Conservation (phyloP, 2,329 filamentous ascomycete species). For the Cladophialophora yegresii region DNA sequence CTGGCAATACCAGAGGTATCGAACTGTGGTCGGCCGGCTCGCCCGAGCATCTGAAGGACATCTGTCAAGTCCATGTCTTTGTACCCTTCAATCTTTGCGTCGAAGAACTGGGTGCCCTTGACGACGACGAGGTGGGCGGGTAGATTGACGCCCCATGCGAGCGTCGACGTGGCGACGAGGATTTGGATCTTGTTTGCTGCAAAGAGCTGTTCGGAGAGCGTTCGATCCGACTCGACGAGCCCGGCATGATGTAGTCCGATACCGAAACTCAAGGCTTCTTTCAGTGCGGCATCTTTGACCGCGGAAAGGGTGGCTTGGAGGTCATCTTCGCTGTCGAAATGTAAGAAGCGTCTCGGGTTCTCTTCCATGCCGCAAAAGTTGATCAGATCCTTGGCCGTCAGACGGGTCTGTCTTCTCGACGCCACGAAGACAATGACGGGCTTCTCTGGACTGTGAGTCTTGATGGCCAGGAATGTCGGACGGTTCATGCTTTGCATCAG, state of each 20-base stretch:
- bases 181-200: constrained; percentile 98
- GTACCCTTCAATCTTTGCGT: constrained; percentile 96
- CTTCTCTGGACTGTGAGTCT: constrained; percentile 92
- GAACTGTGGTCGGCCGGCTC: constrained; percentile 93
- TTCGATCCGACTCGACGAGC: constrained; percentile 89
- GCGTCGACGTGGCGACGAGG: constrained; percentile 88
- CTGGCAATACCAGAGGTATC: constrained; percentile 93
- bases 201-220: constrained; percentile 90
- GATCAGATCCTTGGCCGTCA: constrained; percentile 94
- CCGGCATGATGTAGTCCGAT: constrained; percentile 97
- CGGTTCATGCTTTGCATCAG: constrained; percentile 99
- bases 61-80: constrained; percentile 99
- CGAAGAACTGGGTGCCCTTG: constrained; percentile 97
- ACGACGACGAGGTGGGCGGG: constrained; percentile 96
- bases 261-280: constrained; percentile 93
- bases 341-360: constrained; percentile 87
- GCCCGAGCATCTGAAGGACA: constrained; percentile 95
- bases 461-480: constrained; percentile 93
- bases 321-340: constrained; percentile 86
- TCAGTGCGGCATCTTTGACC: constrained; percentile 89
- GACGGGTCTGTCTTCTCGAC: constrained; percentile 86
- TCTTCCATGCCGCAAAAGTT: constrained; percentile 99
- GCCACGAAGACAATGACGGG: constrained; percentile 98
- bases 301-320: constrained; percentile 81
- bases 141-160: constrained; percentile 97